Evolutionary conservation across 768 basidiomycete species (phyloP).

Genomic region (Kwoniella dendrophila): DNA sequence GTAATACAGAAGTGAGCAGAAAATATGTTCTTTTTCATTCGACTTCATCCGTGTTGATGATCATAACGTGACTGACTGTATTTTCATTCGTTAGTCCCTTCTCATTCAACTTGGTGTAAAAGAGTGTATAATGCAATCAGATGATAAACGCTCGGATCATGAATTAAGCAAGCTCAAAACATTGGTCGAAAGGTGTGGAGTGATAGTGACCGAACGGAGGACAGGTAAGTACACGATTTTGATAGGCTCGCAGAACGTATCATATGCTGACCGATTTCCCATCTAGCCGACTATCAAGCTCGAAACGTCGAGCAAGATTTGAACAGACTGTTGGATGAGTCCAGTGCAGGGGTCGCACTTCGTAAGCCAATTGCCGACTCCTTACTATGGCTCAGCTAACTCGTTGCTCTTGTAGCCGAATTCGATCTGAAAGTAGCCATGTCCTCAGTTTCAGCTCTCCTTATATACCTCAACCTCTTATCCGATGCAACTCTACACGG

Average conservation of each 20-base stretch:
- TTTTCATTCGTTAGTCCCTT: constrained; percentile 66
- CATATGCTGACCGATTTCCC: constrained; percentile 50
- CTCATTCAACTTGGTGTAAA: constrained; percentile 97
- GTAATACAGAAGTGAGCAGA: constrained; percentile 78
- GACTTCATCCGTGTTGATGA: background rate
- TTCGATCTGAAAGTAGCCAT: constrained; percentile 76
- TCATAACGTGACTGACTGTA: background rate
- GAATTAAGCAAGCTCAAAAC: constrained; percentile 84
- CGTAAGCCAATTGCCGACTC: constrained; percentile 58
- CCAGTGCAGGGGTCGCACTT: constrained; percentile 61
- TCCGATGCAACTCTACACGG: constrained; percentile 76
- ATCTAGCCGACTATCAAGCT: constrained; percentile 72
- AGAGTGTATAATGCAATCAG: constrained; percentile 75
- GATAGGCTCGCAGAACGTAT: background rate
- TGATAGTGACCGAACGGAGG: constrained; percentile 87
- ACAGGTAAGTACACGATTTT: constrained; percentile 61
- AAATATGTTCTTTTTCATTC: background rate
- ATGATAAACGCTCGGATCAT: constrained; percentile 62
- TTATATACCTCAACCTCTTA: constrained; percentile 78
- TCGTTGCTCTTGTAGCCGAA: constrained; percentile 64
- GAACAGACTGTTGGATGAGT: constrained; percentile 65
- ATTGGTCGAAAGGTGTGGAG: constrained; percentile 84
- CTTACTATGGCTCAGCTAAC: background rate
- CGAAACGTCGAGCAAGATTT: constrained; percentile 81
- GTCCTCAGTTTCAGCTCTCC: constrained; percentile 75